These are phyloP conservation scores for Chiua virens DNA, from an alignment of 768 basidiomycete genomes.

Conservation along the genomic window DNA sequence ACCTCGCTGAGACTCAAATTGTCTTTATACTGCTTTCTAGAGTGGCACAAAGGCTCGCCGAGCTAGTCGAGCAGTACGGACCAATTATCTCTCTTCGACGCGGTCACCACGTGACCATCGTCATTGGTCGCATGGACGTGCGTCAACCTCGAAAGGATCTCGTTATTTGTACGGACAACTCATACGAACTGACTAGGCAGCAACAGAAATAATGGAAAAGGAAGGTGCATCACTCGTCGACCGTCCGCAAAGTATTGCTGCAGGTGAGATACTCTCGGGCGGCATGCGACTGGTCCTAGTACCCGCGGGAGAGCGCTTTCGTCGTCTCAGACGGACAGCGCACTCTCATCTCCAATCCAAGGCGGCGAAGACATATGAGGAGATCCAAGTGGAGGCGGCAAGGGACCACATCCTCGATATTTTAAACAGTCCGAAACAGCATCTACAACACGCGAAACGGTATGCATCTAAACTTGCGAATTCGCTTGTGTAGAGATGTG, in stretches of 20 bases:
- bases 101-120: background rate
- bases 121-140: constrained; percentile 5
- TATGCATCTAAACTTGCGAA: background rate
- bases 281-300: constrained; percentile 54
- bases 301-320: constrained; percentile 51
- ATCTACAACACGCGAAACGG: constrained; percentile 16
- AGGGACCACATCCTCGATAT: constrained; percentile 19
- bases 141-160: background rate
- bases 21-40: no score
- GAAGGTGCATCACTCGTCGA: constrained; percentile 52
- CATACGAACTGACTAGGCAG: constrained; percentile 46
- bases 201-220: constrained; percentile 61
- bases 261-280: constrained; percentile 51
- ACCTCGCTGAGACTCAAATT: no score
- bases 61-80: constrained; percentile 1
- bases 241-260: constrained; percentile 49
- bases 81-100: constrained; percentile 28
- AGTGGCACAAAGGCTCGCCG: background rate
- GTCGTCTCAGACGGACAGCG: constrained; percentile 53
- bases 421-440: constrained; percentile 15
- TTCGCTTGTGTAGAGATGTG: background rate
- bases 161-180: background rate
- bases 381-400: constrained; percentile 39
- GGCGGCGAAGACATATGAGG: constrained; percentile 44
- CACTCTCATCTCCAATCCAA: constrained; percentile 55